Base-by-base conservation (phyloP, 352 stramenopile genomes). In the Halophytophthora polymorphica region DNA sequence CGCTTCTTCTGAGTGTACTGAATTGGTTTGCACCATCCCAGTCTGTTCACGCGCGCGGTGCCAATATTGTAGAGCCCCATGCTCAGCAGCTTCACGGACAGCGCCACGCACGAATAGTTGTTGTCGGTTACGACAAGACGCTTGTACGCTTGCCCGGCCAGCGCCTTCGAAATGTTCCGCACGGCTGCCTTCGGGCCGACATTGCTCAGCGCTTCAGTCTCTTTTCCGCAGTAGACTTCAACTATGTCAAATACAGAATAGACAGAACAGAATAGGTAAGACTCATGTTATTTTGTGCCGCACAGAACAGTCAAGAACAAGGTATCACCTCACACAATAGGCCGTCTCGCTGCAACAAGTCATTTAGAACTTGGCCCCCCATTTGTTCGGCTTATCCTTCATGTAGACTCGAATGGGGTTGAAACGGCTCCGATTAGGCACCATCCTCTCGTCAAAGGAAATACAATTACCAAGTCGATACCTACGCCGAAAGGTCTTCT, bases 361-460 rank as follows among this genome's bases (percentile, higher is more conserved):
- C 43, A 66, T 44, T 23, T 66, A 71, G 42, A 61, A 66, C 42
- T 67, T 71, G 1, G 50, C 67, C 0, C 50, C 58, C 25, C 45
- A 66, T 23, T 53, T 50, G 42, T 25, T 55, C 0, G 53, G 53
- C 58, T 64, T 64, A 40, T 64, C 41, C 6, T 45, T 36, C 38
- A 58, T 62, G 37, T 53, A 64, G 14, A 64, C 37, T 1, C 33
- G 25, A 41, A 71, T 57, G 0, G 53, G 53, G 13, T 64, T 69
- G 54, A 52, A 58, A 2, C 51, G 53, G 38, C 49, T 58, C 1
- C 41, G 34, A 21, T 52, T 64, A 0, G 47, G 48, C 14, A 70
- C 48, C 56, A 61, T 70, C 0, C 52, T 52, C 41, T 66, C 61
- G 11, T 67, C 53, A 11, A 66, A 64, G 0, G 40, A 58, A 0